phyloP scores from a whole-genome alignment of 2,329 filamentous ascomycete species.

The Botrytis byssoidea region DNA sequence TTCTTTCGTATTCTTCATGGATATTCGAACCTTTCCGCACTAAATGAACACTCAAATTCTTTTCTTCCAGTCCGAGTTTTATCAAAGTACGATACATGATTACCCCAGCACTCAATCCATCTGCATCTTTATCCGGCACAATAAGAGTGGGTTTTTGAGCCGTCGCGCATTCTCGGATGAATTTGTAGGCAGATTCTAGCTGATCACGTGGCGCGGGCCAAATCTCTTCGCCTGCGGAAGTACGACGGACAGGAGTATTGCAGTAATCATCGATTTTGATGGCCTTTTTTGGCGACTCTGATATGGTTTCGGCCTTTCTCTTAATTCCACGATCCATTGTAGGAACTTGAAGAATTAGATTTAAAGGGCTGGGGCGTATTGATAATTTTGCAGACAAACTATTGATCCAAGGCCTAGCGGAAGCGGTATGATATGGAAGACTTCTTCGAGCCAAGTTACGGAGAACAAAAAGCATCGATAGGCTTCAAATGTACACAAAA shows the following conservation, averaged over 20 bases:
- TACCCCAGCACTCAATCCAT: constrained; percentile 63
- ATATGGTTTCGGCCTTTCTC: constrained; percentile 23
- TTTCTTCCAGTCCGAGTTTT: constrained; percentile 54
- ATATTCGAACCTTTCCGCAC: constrained; percentile 59
- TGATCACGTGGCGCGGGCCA: constrained; percentile 61
- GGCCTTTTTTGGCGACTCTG: constrained; percentile 22
- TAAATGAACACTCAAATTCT: constrained; percentile 57
- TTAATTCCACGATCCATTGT: constrained; percentile 25
- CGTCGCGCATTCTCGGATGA: constrained; percentile 57
- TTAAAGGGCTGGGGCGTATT: background rate
- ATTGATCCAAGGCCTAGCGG: background rate
- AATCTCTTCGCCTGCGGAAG: constrained; percentile 39
- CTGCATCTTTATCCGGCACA: constrained; percentile 67
- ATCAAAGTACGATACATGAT: constrained; percentile 61
- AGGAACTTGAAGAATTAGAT: background rate
- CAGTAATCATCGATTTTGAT: constrained; percentile 34
- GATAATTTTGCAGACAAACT: background rate
- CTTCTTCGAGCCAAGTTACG: background rate
- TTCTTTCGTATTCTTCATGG: constrained; percentile 53
- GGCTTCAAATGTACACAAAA: no score
- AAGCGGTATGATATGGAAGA: background rate
- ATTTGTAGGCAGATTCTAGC: constrained; percentile 53
- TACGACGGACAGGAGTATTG: constrained; percentile 21
- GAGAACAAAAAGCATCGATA: background rate
- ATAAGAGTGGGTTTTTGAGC: constrained; percentile 55